Conservation (phyloP, 805 yeast species). For the Sugiyamaella floridensis region DNA sequence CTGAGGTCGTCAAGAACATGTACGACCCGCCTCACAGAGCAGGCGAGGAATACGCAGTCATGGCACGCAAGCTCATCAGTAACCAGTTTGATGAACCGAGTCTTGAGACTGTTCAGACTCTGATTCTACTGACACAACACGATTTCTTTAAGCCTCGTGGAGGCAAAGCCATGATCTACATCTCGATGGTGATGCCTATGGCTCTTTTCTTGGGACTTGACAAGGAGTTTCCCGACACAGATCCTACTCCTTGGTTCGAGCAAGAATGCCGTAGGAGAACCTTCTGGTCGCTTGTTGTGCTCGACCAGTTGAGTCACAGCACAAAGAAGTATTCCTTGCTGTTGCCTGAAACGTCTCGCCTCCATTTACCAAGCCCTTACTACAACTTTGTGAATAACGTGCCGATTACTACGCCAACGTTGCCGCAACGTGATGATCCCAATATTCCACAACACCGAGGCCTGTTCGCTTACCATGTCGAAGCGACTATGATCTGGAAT, state of each 20-base stretch:
- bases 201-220: slow-evolving; percentile 29
- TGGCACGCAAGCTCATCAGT: slow-evolving; percentile 16
- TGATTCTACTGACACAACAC: slow-evolving; percentile 29
- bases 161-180: slow-evolving; percentile 32
- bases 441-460: slow-evolving; percentile 7
- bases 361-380: slow-evolving; percentile 27
- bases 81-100: slow-evolving; percentile 23
- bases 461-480: slow-evolving; percentile 17
- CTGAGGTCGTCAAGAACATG: slow-evolving; percentile 19
- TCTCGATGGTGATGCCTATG: slow-evolving; percentile 32
- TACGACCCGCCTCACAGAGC: slow-evolving; percentile 6
- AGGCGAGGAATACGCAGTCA: slow-evolving; percentile 17
- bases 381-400: slow-evolving; percentile 21
- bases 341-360: slow-evolving; percentile 22
- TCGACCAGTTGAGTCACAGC: slow-evolving; percentile 31
- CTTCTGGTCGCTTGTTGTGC: slow-evolving; percentile 32
- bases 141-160: slow-evolving; percentile 31
- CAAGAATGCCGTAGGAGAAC: slow-evolving; percentile 30
- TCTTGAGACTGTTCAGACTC: slow-evolving; percentile 31
- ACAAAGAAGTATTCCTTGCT: slow-evolving; percentile 28
- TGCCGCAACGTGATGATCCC: slow-evolving; percentile 1
- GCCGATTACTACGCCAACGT: slow-evolving; percentile 6
- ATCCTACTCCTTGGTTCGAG: slow-evolving; percentile 25
- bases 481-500: slow-evolving; percentile 20
- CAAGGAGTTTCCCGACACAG: slow-evolving; percentile 17